Base-by-base conservation (phyloP, 768 basidiomycete species). In the Serendipita sp. region DNA sequence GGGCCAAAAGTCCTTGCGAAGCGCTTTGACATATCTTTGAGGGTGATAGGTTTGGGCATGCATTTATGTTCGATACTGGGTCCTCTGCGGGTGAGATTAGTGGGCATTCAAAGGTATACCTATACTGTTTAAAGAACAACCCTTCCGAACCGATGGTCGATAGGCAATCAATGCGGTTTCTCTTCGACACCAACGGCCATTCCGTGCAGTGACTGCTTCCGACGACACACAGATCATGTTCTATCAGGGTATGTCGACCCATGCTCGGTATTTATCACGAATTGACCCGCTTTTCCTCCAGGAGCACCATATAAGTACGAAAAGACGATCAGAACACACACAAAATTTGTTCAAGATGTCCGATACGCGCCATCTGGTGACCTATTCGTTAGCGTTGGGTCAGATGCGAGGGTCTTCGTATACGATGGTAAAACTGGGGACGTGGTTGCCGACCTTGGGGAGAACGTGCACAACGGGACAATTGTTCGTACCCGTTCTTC, bases 361-460 rank as follows among this genome's bases (percentile, higher is more conserved):
- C 81, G 82, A 61, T 97, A 84, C 70, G 78, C 91, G 0, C 83
- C 84, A 0, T 85, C 85, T 7, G 95, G 95, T 1, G 82, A 86
- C 43, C 75, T 83, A 44, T 94, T 97, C 69, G 86, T 82, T 14
- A 92, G 90, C 63, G 91, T 89, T 38, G 95, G 91, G 22, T 87
- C 89, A 3, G 95, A 98, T 71, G 80, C 78, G 31, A 95, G 86
- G 75, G 74, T 88, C 22, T 88, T 96, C 75, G 68, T 97, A 13
- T 95, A 94, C 70, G 90, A 94, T 63, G 95, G 95, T 28, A 87
- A 88, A 72, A 84, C 82, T 1, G 94, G 93, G 0, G 89, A 95
- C 28, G 83, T 82, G 2, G 66, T 86, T 22, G 78, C 76, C 17
- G 89, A 90, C 67, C 69, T 93, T 60, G 78, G 79, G 13, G 84